Conservation (phyloP, 768 basidiomycete genomes). For the Infundibulicybe gibba region DNA sequence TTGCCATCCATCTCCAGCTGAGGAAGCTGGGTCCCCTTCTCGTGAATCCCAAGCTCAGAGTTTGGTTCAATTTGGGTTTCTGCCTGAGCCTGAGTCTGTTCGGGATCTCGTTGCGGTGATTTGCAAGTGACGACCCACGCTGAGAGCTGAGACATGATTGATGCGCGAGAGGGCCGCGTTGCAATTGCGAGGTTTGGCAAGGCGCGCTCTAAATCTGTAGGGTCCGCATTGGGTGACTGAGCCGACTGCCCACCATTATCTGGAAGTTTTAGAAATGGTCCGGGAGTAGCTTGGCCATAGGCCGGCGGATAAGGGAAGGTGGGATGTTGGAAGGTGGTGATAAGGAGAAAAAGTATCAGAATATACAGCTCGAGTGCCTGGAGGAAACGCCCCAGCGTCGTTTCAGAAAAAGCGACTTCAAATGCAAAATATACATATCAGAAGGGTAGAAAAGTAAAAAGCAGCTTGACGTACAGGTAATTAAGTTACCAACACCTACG, state of each 20-base stretch:
- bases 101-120: slow-evolving; percentile 4
- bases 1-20: too few species aligned
- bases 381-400: slow-evolving; percentile 61
- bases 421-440: background rate
- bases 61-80: slow-evolving; percentile 4
- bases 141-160: background rate
- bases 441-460: background rate
- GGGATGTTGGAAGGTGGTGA: slow-evolving; percentile 33
- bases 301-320: slow-evolving; percentile 2
- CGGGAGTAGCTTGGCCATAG: background rate
- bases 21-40: too few species aligned
- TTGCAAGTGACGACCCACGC: background rate
- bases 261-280: too few species aligned
- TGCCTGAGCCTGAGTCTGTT: slow-evolving; percentile 4
- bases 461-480: slow-evolving; percentile 44
- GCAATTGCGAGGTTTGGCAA: background rate
- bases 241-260: too few species aligned
- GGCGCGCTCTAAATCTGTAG: too few species aligned
- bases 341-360: slow-evolving; percentile 53
- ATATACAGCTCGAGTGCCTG: slow-evolving; percentile 63
- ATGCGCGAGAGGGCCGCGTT: background rate
- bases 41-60: background rate
- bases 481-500: slow-evolving; percentile 53
- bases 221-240: too few species aligned
- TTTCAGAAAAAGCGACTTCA: slow-evolving; percentile 67